Conservation (phyloP, 345 rosid genomes). For the Isatis tinctoria region DNA sequence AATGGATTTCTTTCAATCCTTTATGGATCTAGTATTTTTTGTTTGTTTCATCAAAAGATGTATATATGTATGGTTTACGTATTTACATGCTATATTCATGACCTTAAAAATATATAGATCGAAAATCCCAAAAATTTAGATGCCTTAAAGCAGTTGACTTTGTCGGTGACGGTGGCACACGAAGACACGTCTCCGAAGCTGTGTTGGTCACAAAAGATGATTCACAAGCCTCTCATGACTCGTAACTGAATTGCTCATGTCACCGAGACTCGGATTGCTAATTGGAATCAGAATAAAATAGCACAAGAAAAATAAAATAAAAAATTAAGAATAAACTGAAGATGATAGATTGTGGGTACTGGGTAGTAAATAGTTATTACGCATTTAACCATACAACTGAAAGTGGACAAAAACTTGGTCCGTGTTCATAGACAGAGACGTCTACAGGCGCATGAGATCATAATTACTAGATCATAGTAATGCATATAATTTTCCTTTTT, state of each 20-base stretch:
- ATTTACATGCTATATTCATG: not conserved
- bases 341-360: not conserved
- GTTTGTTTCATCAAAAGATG: not conserved
- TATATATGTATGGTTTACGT: not conserved
- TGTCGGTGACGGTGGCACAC: constrained; percentile 17
- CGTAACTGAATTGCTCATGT: not conserved
- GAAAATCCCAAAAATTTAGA: not conserved
- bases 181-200: constrained; percentile 1
- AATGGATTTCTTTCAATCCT: not conserved
- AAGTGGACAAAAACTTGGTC: not conserved
- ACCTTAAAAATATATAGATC: not conserved
- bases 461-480: not conserved
- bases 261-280: not conserved
- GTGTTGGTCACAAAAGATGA: constrained; percentile 11
- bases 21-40: not conserved
- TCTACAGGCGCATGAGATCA: not conserved
- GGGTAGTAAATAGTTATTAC: not conserved
- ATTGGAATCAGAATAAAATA: not conserved
- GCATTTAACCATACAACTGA: not conserved
- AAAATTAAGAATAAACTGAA: not conserved
- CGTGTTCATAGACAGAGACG: not conserved
- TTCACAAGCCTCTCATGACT: constrained; percentile 23
- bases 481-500: not conserved
- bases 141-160: not conserved
- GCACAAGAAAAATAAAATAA: not conserved